phyloP scores from a whole-genome alignment of 208 protist species.

The Naegleria lovaniensis region DNA sequence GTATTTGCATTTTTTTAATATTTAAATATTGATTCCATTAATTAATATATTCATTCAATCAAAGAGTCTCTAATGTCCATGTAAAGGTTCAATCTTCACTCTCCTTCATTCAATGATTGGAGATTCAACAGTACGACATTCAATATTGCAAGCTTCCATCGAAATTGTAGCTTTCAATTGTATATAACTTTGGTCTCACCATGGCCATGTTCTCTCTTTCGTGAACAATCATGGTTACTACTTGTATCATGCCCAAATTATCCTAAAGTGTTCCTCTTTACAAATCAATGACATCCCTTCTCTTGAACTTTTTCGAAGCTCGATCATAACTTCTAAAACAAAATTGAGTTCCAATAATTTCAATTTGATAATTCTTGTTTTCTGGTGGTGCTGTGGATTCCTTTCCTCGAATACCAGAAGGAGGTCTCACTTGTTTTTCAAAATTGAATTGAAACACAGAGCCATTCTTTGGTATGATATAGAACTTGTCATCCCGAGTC shows the following conservation, averaged over 20 bases:
- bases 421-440: slow-evolving; percentile 19
- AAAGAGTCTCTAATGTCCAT: no score
- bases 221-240: neutral
- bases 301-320: slow-evolving; percentile 35
- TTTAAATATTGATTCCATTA: no score
- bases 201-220: no score
- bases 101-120: no score
- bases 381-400: slow-evolving; percentile 17
- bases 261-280: slow-evolving; percentile 13
- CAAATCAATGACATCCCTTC: slow-evolving; percentile 35
- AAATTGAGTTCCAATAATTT: slow-evolving; percentile 39
- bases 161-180: no score
- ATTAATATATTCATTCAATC: no score
- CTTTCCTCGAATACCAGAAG: no score
- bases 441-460: neutral
- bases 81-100: no score
- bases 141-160: no score
- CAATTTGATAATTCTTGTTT: neutral
- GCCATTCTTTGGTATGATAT: neutral
- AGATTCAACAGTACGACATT: no score
- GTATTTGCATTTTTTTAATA: no score
- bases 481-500: slow-evolving; percentile 35
- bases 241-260: slow-evolving; percentile 25
- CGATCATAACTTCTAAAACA: slow-evolving; percentile 34
- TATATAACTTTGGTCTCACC: no score